Evolutionary conservation across 768 basidiomycete species (phyloP).

Genomic region (Tylopilus felleus): DNA sequence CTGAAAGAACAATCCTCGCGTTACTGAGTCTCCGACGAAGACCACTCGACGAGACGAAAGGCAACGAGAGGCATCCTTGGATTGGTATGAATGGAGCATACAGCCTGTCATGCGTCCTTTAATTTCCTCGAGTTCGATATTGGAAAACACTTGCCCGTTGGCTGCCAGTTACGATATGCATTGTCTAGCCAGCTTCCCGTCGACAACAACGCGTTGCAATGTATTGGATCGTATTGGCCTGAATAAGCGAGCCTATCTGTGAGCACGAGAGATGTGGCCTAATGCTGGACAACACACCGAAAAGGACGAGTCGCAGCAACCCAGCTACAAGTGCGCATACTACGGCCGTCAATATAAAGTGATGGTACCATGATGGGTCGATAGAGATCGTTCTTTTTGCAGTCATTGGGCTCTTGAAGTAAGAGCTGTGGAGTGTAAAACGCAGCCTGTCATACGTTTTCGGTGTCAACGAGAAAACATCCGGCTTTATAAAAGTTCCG

Average conservation of each 20-base stretch:
- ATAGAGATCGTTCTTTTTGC: conserved; percentile 31
- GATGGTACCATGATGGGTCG: conserved; percentile 52
- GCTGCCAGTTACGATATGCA: conserved; percentile 75
- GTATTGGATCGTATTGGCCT: conserved; percentile 74
- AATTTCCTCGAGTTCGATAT: conserved; percentile 5
- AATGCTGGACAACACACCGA: conserved; percentile 36
- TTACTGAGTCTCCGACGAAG: conserved; percentile 85
- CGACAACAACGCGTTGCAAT: conserved; percentile 68
- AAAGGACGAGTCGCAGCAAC: conserved; percentile 38
- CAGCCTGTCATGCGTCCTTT: conserved; percentile 52
- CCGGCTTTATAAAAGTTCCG: not conserved
- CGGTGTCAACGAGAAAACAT: not conserved
- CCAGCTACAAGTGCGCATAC: conserved; percentile 43
- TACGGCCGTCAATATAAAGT: conserved; percentile 38
- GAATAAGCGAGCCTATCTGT: not conserved
- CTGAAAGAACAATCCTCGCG: conserved; percentile 76
- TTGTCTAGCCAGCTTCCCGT: conserved; percentile 78
- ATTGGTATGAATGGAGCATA: conserved; percentile 66
- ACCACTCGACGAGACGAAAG: conserved; percentile 57
- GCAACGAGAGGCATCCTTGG: conserved; percentile 52
- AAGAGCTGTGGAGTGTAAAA: not conserved
- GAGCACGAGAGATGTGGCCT: conserved; percentile 3
- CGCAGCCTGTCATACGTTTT: no score
- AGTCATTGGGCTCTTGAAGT: conserved; percentile 19
- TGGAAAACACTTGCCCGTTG: conserved; percentile 53